Evolutionary conservation across 1,284 basidiomycete genomes (phyloP), one percentile per base, ranked within the genome.

Genomic region (Rhizoctonia solani): DNA sequence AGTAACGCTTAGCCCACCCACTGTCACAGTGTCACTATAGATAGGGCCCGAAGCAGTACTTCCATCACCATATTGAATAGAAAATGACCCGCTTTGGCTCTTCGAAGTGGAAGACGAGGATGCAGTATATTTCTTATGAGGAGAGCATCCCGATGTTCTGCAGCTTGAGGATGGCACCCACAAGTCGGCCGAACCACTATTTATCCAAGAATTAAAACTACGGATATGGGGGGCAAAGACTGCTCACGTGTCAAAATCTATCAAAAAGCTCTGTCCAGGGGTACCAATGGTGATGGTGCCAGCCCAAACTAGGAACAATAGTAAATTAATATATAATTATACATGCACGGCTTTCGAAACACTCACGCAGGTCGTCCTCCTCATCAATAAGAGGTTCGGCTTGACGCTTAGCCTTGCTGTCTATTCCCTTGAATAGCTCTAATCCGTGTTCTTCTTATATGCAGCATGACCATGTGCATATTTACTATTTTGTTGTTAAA

Each of bases 41-140:
- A 83, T 77, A 30, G 76, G 75, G 39, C 86, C 86, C 6, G 74
- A 72, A 6, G 83, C 83, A 19, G 77, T 78, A 13, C 82, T 83
- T 14, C 83, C 83, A 72, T 86, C 85, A 11, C 81, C 85, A 73
- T 84, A 89, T 1, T 72, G n/a, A 67, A 86, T 80, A 4, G 47
- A 65, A 75, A 87, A 87, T 0, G 70, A 71, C 4, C 63, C 63
- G 11, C 41, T 54, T 37, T 53, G 16, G 52, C 54, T 66, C 16
- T 19, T 42, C 8, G 14, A 19, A 2, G 63, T 54, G 25, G 52
- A 54, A 5, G 63, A 66, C 30, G 14, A 23, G 27, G 29, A 8
- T 16, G 52, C 8, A 14, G 11, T 54, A 25, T 66, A 66, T 13
- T 66, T 66, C 8, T 37, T 46, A 30, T 54, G 63, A 11, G 50